Percentiles rank a stretch among this genome's conserved stretches.
These are phyloP conservation scores for Actinomortierella ambigua DNA, from an alignment of 371 early-diverging fungal species.

Conservation along the genomic window DNA sequence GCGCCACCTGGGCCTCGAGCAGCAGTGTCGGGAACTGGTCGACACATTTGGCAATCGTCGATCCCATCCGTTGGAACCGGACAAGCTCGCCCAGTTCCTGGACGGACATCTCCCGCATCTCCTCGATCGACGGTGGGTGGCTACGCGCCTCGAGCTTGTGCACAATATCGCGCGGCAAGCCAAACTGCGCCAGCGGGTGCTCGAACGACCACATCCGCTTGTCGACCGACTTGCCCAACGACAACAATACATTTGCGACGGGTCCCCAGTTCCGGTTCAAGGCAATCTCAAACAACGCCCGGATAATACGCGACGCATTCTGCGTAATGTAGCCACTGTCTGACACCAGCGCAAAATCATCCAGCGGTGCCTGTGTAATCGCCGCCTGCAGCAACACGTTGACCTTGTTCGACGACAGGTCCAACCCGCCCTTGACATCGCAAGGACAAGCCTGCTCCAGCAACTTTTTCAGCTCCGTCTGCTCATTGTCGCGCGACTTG, in stretches of 20 bases:
- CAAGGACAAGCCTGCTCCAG: constrained; percentile 90
- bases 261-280: constrained; percentile 95
- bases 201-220: constrained; percentile 95
- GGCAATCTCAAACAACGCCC: constrained; percentile 97
- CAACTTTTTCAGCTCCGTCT: constrained; percentile 89
- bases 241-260: constrained; percentile 77
- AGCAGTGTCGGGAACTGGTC: constrained; percentile 94
- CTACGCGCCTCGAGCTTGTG: constrained; percentile 72
- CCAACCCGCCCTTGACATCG: constrained; percentile 90
- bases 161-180: constrained; percentile 75
- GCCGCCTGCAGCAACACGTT: constrained; percentile 95
- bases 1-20: constrained; percentile 88
- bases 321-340: constrained; percentile 98
- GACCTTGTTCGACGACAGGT: constrained; percentile 93
- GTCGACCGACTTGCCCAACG: constrained; percentile 90
- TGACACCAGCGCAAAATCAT: constrained; percentile 93
- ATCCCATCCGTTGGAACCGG: constrained; percentile 87
- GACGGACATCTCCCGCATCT: constrained; percentile 85
- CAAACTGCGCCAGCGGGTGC: constrained; percentile 90
- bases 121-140: constrained; percentile 64
- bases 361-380: constrained; percentile 88
- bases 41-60: constrained; percentile 82
- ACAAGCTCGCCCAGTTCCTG: constrained; percentile 94
- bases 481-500: constrained; percentile 96
- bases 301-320: constrained; percentile 91